phyloP scores from a whole-genome alignment of 2,329 filamentous ascomycete genomes.

The Coniosporium tulheliwenetii region DNA sequence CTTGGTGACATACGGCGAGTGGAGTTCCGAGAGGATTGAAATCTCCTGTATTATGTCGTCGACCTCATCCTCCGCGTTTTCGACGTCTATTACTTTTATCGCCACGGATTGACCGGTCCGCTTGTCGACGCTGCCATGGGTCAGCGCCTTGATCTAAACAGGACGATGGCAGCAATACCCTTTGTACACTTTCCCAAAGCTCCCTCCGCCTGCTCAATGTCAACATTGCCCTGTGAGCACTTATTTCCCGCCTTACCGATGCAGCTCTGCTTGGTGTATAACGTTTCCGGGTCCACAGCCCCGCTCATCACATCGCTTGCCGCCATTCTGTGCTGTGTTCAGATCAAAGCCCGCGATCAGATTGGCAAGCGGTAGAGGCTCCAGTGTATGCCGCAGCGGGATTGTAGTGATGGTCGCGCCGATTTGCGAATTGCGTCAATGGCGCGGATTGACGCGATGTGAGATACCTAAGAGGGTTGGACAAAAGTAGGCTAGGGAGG shows the following conservation, averaged over 20 bases:
- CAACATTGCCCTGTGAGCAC: constrained; percentile 8
- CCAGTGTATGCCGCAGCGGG: too few species aligned
- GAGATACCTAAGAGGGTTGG: too few species aligned
- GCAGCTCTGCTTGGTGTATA: constrained; percentile 66
- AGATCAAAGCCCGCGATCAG: too few species aligned
- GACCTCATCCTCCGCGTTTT: constrained; percentile 97
- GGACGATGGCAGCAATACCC: constrained; percentile 40
- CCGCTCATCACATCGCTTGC: constrained; percentile 20
- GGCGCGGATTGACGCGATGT: too few species aligned
- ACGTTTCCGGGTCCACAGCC: constrained; percentile 65
- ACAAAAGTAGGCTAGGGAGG: too few species aligned
- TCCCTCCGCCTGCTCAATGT: constrained; percentile 59
- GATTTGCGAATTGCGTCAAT: too few species aligned
- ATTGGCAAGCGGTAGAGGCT: too few species aligned
- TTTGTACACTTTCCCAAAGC: constrained; percentile 98
- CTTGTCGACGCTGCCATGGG: constrained; percentile 59
- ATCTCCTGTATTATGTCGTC: constrained; percentile 99
- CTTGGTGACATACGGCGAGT: constrained; percentile 91
- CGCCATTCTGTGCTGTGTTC: too few species aligned
- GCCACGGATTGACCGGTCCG: constrained; percentile 85
- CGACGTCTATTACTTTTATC: constrained; percentile 97
- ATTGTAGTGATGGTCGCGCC: too few species aligned
- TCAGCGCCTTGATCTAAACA: background rate
- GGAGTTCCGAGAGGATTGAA: constrained; percentile 86
- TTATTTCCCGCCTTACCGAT: constrained; percentile 16